phyloP scores from a whole-genome alignment of 164 flowering plant species.

The Akebia trifoliata region DNA sequence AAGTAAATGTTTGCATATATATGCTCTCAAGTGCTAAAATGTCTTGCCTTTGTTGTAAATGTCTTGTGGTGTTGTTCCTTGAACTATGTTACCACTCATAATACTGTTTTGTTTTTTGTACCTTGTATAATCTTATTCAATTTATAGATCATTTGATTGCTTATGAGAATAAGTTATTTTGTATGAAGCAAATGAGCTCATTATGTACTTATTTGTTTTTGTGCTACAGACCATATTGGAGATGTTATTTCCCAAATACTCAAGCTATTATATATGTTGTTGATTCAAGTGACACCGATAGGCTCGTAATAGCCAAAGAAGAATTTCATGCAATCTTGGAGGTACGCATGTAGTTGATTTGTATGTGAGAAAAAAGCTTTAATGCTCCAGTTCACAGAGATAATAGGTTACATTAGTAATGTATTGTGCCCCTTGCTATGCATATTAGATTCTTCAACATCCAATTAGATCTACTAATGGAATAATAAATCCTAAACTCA shows the following conservation, averaged over 20 bases:
- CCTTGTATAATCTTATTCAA: too few relatives aligned
- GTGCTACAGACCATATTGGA: slow-evolving; percentile 87
- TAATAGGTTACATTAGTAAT: not conserved
- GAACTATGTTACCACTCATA: too few relatives aligned
- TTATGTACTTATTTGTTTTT: slow-evolving; percentile 5
- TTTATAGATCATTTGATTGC: too few relatives aligned
- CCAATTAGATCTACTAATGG: too few relatives aligned
- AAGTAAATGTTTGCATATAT: too few relatives aligned
- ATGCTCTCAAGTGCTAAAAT: too few relatives aligned
- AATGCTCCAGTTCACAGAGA: not conserved
- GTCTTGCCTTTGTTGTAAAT: too few relatives aligned
- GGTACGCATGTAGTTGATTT: slow-evolving; percentile 34
- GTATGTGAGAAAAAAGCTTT: too few relatives aligned
- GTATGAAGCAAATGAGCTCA: not conserved
- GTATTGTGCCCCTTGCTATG: not conserved
- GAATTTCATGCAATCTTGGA: slow-evolving; percentile 94
- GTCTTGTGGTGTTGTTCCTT: too few relatives aligned
- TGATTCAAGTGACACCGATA: slow-evolving; percentile 96
- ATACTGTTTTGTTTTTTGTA: too few relatives aligned
- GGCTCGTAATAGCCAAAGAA: slow-evolving; percentile 81
- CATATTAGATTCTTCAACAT: too few relatives aligned
- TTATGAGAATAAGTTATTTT: not conserved
- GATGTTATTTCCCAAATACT: slow-evolving; percentile 96
- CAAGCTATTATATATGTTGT: slow-evolving; percentile 95
- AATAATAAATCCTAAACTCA: too few relatives aligned